Percentiles rank a stretch among this genome's conserved stretches.
These are phyloP conservation scores for Coriolopsis trogii DNA, from an alignment of 1,284 basidiomycete genomes.

Conservation along the genomic window DNA sequence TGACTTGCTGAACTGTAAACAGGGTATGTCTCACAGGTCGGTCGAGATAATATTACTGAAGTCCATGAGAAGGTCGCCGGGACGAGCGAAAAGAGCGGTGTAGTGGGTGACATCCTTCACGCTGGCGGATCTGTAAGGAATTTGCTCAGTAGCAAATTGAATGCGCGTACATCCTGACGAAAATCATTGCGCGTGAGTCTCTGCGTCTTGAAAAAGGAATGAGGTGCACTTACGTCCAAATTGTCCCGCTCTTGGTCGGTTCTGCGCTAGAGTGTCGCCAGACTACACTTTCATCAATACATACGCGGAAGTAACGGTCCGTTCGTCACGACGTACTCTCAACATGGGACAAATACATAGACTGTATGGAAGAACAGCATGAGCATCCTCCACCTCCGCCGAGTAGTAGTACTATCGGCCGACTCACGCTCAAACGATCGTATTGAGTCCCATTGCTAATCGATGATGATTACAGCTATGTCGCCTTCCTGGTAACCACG, in stretches of 20 bases:
- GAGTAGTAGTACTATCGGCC: neutral
- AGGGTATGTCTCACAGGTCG: constrained; percentile 35
- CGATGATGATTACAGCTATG: no score
- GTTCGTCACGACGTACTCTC: constrained; percentile 10
- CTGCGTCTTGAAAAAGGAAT: no score
- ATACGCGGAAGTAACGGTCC: neutral
- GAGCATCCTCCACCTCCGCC: no score
- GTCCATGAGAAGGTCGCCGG: constrained; percentile 67
- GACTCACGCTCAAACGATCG: constrained; percentile 65
- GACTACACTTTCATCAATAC: constrained; percentile 2
- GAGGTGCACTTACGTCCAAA: constrained; percentile 60
- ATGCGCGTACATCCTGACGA: no score
- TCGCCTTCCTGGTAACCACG: neutral
- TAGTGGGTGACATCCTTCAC: constrained; percentile 74
- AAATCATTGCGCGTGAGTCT: no score
- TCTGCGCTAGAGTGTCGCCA: constrained; percentile 23
- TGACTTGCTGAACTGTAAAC: no score
- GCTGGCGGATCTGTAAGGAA: constrained; percentile 25
- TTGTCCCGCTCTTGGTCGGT: constrained; percentile 50
- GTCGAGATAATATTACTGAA: constrained; percentile 64
- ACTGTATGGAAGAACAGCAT: neutral
- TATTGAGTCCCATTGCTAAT: constrained; percentile 53
- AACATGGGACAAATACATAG: constrained; percentile 26
- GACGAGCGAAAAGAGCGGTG: constrained; percentile 61
- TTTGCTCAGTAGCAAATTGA: no score